Conservation (phyloP, 768 basidiomycete species). For the Daedalea quercina region DNA sequence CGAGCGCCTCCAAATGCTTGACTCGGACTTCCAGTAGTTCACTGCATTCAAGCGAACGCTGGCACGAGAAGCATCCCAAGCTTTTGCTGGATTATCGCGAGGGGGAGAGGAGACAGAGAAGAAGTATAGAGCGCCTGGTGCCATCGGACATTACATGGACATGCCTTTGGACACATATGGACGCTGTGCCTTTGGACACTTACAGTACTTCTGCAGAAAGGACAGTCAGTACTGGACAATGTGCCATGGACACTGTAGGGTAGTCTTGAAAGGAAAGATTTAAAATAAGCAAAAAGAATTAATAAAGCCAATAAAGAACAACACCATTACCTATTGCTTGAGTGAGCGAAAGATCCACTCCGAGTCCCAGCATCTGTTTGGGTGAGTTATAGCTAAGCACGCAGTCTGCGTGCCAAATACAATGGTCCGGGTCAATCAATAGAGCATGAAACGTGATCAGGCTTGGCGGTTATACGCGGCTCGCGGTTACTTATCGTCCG, state of each 20-base stretch:
- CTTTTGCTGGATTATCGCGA: neutral
- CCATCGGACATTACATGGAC: neutral
- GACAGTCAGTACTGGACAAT: constrained; percentile 1
- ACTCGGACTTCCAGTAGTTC: neutral
- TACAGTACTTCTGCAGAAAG: neutral
- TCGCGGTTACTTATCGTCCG: too few relatives aligned
- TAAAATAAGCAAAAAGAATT: too few relatives aligned
- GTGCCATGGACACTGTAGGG: constrained; percentile 1
- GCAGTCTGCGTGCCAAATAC: too few relatives aligned
- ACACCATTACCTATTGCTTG: too few relatives aligned
- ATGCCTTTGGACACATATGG: neutral
- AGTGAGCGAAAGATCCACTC: too few relatives aligned
- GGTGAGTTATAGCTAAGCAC: too few relatives aligned
- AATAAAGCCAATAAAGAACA: too few relatives aligned
- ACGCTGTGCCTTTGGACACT: neutral
- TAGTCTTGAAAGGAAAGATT: neutral
- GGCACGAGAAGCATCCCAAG: neutral
- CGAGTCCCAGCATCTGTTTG: too few relatives aligned
- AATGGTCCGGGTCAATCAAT: too few relatives aligned
- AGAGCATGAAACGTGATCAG: too few relatives aligned
- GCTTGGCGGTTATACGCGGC: too few relatives aligned
- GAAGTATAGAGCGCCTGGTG: neutral
- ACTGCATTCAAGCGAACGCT: neutral
- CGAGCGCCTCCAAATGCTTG: neutral
- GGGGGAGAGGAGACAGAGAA: neutral